phyloP scores from a whole-genome alignment of 148 eudicot genomes.

The Cornus kousa region DNA sequence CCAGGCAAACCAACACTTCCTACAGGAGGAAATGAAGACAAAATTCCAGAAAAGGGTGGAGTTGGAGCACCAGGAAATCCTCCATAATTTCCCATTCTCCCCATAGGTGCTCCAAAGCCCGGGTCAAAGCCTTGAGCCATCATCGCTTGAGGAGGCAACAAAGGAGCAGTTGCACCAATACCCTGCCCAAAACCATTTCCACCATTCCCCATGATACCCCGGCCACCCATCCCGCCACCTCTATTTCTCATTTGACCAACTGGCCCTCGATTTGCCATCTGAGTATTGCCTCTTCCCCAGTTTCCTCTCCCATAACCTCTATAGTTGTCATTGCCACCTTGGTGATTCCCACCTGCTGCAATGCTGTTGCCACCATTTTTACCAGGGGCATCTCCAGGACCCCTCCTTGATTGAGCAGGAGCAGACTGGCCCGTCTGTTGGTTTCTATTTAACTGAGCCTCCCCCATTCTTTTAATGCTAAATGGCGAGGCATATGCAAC shows the following conservation, averaged over 20 bases:
- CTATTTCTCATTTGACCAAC: slow-evolving; percentile 59
- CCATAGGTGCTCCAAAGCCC: slow-evolving; percentile 83
- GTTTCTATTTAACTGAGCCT: slow-evolving; percentile 56
- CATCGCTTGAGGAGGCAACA: slow-evolving; percentile 80
- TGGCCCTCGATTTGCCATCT: slow-evolving; percentile 64
- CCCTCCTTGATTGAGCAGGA: slow-evolving; percentile 43
- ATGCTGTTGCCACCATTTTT: slow-evolving; percentile 43
- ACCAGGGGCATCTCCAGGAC: slow-evolving; percentile 36
- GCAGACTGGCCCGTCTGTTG: slow-evolving; percentile 43
- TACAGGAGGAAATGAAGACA: slow-evolving; percentile 72
- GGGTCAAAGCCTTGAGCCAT: slow-evolving; percentile 93
- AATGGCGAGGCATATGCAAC: slow-evolving; percentile 81
- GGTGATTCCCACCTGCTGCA: slow-evolving; percentile 28
- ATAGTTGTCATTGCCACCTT: slow-evolving; percentile 23
- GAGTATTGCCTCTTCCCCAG: slow-evolving; percentile 81
- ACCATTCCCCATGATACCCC: slow-evolving; percentile 72
- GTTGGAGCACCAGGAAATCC: slow-evolving; percentile 70
- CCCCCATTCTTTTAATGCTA: slow-evolving; percentile 71
- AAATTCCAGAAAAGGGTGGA: slow-evolving; percentile 69
- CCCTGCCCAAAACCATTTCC: slow-evolving; percentile 76
- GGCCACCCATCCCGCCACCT: slow-evolving; percentile 58
- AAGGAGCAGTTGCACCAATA: slow-evolving; percentile 57
- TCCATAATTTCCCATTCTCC: slow-evolving; percentile 62
- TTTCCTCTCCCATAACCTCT: slow-evolving; percentile 61
- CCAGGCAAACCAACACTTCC: slow-evolving; percentile 78